Evolutionary conservation across 768 basidiomycete species (phyloP), one percentile per base, ranked within the genome.

Genomic region (Suillus americanus): DNA sequence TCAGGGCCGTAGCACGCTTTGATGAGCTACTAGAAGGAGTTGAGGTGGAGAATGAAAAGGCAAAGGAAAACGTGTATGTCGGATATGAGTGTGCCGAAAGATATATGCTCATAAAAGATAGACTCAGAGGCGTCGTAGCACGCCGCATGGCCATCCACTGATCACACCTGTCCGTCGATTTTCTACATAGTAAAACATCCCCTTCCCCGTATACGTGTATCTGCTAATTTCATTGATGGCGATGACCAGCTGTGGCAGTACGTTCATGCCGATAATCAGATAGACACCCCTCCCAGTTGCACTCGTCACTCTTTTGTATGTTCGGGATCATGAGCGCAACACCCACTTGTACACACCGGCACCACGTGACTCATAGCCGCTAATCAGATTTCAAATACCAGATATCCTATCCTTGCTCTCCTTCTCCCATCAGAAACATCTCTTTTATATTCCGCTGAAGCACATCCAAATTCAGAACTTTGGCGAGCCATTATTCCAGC

Each of bases 151-250:
- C 30, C 2, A 4, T n/a, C 30, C 30, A 55, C 68, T 73, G 50
- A 30, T 30, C 66, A 75, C 60, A 45, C 62, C 40, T 70, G 73
- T 28, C 18, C 67, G 5, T 40, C 40, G 5, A 40, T 14, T 1
- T 66, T 70, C 23, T 83, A 82, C 70, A 71, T 83, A 5, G 76
- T 79, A 37, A 81, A 79, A 67, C 66, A 82, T 7, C 81, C 81
- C 18, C 63, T 76, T 4, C 78, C 79, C 33, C n/a, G n/a, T 35
- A 35, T 4, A 30, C 30, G n/a, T 3, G 73, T 72, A 8, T 75
- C 78, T 1, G 79, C 77, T 12, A 67, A 72, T 14, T 82, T 81
- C 63, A 55, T 74, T 20, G 43, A 18, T 53, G 64, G 61, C n/a
- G 62, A 71, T 30, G 20, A 5, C 33, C 33, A 35, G 5, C 33